phyloP scores from a whole-genome alignment of 2,329 filamentous ascomycete genomes.

The Hymenoscyphus linearis region DNA sequence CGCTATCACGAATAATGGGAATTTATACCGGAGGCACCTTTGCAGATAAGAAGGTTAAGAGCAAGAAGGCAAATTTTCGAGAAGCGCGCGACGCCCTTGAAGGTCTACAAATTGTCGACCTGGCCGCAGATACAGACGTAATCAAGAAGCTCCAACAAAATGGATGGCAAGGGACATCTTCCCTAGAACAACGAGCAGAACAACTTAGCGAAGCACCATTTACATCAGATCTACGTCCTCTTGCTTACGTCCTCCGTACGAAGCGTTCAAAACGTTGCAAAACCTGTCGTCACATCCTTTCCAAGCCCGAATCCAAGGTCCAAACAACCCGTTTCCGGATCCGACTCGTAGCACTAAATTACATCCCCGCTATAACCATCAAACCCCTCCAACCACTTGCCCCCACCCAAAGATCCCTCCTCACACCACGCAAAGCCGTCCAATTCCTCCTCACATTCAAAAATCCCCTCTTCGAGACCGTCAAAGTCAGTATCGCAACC shows the following conservation, averaged over 20 bases:
- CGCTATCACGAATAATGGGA: conserved; percentile 84
- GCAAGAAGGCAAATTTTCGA: conserved; percentile 69
- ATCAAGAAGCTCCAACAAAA: conserved; percentile 50
- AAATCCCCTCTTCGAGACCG: conserved; percentile 89
- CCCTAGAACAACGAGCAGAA: conserved; percentile 47
- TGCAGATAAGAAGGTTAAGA: conserved; percentile 59
- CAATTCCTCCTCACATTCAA: conserved; percentile 88
- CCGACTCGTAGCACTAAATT: conserved; percentile 78
- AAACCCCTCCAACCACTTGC: conserved; percentile 48
- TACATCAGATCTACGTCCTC: conserved; percentile 69
- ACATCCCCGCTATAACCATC: conserved; percentile 78
- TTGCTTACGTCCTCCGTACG: conserved; percentile 77
- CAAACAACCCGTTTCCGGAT: conserved; percentile 88
- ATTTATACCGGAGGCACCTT: conserved; percentile 68
- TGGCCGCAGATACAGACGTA: conserved; percentile 49
- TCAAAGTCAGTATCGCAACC: conserved; percentile 83
- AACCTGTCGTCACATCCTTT: conserved; percentile 88
- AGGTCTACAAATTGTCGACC: conserved; percentile 56
- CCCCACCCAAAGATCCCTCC: conserved; percentile 25
- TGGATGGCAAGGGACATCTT: conserved; percentile 61
- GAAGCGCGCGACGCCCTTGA: conserved; percentile 69
- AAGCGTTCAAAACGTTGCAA: conserved; percentile 93
- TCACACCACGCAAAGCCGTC: conserved; percentile 43
- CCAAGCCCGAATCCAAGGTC: conserved; percentile 88
- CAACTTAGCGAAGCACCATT: conserved; percentile 48